A percentile compares a stretch with the other conserved stretches of the same genome.
phyloP scores from a whole-genome alignment of 768 basidiomycete genomes.

The Tephrocybe sp. region DNA sequence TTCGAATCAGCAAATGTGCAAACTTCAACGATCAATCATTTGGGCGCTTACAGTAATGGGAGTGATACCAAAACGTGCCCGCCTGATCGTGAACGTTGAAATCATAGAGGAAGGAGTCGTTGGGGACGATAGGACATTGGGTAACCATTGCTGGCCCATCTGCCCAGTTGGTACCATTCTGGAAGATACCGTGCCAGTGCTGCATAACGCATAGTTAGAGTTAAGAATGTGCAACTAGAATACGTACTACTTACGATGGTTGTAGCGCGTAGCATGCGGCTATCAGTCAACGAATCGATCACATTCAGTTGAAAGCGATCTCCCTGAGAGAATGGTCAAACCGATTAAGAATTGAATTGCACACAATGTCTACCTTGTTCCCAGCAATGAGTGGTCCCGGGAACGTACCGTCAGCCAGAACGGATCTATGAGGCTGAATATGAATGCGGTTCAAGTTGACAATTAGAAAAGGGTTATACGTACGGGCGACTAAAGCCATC shows the following conservation, averaged over 20 bases:
- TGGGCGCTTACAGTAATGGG: neutral
- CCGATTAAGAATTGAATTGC: neutral
- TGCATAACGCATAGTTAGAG: neutral
- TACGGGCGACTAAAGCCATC: neutral
- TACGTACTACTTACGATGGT: neutral
- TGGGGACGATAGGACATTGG: neutral
- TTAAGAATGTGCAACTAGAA: neutral
- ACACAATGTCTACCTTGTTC: neutral
- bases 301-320: slow-evolving; percentile 1
- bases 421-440: neutral
- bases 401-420: neutral
- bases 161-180: neutral
- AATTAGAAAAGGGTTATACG: neutral
- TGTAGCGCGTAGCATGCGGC: neutral
- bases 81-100: neutral
- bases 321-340: neutral
- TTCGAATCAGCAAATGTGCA: no score
- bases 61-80: slow-evolving; percentile 2
- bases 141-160: neutral
- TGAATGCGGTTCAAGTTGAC: neutral
- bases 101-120: slow-evolving; percentile 1
- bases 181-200: slow-evolving; percentile 5
- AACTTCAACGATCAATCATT: no score
- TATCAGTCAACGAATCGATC: neutral
- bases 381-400: neutral